Base-by-base conservation (phyloP, 495 filamentous ascomycete species). In the Immersiella caudata region DNA sequence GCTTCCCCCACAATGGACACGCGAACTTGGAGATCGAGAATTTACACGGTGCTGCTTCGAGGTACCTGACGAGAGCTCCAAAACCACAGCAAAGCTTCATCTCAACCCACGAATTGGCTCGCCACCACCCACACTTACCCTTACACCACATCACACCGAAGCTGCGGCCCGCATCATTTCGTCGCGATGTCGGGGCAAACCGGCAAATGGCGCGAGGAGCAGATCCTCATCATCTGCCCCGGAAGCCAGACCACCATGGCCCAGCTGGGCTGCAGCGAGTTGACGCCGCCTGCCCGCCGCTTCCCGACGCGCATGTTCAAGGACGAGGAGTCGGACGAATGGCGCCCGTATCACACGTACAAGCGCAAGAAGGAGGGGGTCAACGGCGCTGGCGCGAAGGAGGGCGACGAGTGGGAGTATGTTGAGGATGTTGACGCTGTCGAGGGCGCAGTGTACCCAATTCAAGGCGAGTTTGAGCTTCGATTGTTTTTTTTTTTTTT, bases 281-380 rank as follows among this genome's bases (percentile, higher is more conserved):
- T 97, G 74, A 94, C 92, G 11, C 94, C 93, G 6, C 91, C 95
- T 24, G 85, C 87, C 56, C 82, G 90, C 75, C 90, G 92, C 69
- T 85, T 97, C 70, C 87, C 89, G 20, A 96, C 94, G 71, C 90
- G 95, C 81, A 96, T 99, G 93, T 99, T 98, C 76, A 88, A 87
- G 4, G 91, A 89, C 26, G 88, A 92, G 56, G 90, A 91, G 64
- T 81, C 83, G 69, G 90, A 90, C 52, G 88, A 94, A 74, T 99
- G 85, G 81, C 91, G 93, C 70, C 93, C 94, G 12, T 89, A 90
- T 72, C 91, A 90, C 74, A 89, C 96, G 9, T 90, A 87, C 70
- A 89, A 91, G 80, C 81, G 85, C 26, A 85, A 84, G 75, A 91
- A 89, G 76, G 77, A 76, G 57, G 79, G 84, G 46, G 68, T 79